Base-by-base conservation (phyloP, 805 yeast genomes). In the Blastobotrys terrestris region DNA sequence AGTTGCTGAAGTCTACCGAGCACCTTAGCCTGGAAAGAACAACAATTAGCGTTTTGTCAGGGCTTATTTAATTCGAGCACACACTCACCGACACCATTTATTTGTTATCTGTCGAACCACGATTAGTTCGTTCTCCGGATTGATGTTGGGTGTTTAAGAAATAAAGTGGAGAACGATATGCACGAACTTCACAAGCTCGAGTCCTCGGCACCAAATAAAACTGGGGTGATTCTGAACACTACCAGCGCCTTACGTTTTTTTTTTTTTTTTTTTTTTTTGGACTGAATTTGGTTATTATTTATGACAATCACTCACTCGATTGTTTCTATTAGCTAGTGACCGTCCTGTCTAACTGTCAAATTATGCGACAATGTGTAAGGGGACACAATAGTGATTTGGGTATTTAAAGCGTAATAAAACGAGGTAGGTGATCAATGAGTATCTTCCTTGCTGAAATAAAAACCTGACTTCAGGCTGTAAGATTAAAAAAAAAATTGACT, bases 1-100 rank as follows among this genome's bases (percentile, higher is more conserved):
- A 59, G 51, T 14, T 31, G 15, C 8, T 31, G 35, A 7, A 45
- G 40, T n/a, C 35, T 26, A 26, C 35, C 11, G 11, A 11, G 8
- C 35, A 11, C 35, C 35, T 26, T 26, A 11, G 35, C 35, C 35
- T 26, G 11, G 5, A n/a, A n/a, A n/a, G n/a, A n/a, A n/a, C n/a
- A n/a, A n/a, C n/a, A n/a, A n/a, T n/a, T n/a, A n/a, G n/a, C n/a
- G n/a, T n/a, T n/a, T n/a, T n/a, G n/a, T n/a, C n/a, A n/a, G n/a
- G n/a, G n/a, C n/a, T n/a, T n/a, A n/a, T n/a, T n/a, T n/a, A n/a
- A n/a, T n/a, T n/a, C n/a, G n/a, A n/a, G n/a, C n/a, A n/a, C n/a
- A 11, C 35, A 26, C 35, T 26, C 35, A 26, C 35, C 35, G 35
- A 6, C 35, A 26, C 35, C 35, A 26, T 26, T 26, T 26, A 6